Base-by-base conservation (phyloP, 148 eudicot species). In the Limonium bicolor region DNA sequence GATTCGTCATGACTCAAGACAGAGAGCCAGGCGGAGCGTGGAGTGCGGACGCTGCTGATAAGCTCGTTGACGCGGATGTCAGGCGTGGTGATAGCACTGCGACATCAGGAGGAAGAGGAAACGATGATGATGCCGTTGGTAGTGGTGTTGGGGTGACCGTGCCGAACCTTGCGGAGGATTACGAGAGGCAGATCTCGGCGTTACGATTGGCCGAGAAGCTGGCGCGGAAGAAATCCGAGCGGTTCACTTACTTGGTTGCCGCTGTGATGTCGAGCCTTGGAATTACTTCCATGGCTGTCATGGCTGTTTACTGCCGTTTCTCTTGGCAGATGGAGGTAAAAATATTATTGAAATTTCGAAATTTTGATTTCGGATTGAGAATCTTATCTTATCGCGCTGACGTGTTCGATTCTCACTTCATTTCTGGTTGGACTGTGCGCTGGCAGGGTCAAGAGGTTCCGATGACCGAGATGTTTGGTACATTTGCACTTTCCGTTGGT, bases 261-360 rank as follows among this genome's bases (percentile, higher is more conserved):
- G 99, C 95, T 8, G 82, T 90, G 1, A 67, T 90, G 94, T 90
- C 95, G 10, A 90, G 76, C 20, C 61, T 90, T 0, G 99, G 95
- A 15, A 65, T 90, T 14, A 85, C 88, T 16, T 85, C 94, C 24
- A 55, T 90, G 88, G 94, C 99, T 21, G 44, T 81, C 30, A 37
- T 81, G 67, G 76, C 99, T 36, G 99, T 90, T 50, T 90, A 90
- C 38, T 90, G 71, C 40, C 65, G 99, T 0, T 90, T 85, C 27
- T 59, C 71, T n/a, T 90, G 88, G 94, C 99, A 85, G 69, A 69
- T 84, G 82, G 85, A 81, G 87, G 99, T 90, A 67, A 11, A 3
- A 21, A 7, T 39, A 9, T 0, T 38, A 17, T 5, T 7, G 22
- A 17, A 20, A 5, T 27, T 22, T 50, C n/a, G 22, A 18, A 36